Evolutionary conservation across 2,329 filamentous ascomycete species (phyloP).

Genomic region (Pseudopyricularia cyperi): DNA sequence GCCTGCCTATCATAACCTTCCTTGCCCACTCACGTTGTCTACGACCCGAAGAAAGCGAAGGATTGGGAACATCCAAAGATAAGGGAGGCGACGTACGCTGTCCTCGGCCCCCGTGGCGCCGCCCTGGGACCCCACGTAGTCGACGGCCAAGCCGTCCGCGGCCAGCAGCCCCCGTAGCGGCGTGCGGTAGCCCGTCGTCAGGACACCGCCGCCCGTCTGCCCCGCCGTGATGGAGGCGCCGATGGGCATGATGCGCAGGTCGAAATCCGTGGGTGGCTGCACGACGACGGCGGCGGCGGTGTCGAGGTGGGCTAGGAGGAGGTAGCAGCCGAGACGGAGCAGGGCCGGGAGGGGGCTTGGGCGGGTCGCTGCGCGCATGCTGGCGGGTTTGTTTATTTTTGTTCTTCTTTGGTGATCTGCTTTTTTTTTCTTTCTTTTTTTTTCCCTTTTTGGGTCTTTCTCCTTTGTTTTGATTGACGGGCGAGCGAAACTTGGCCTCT

Average conservation of each 20-base stretch:
- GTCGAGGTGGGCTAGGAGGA: too few species aligned
- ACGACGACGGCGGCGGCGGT: neutral
- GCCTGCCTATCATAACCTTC: too few species aligned
- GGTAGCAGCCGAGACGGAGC: neutral
- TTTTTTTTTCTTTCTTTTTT: neutral
- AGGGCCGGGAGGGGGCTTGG: neutral
- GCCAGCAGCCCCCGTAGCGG: conserved; percentile 1
- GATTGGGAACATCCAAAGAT: neutral
- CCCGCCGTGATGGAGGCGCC: conserved; percentile 3
- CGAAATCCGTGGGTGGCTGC: neutral
- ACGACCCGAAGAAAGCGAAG: neutral
- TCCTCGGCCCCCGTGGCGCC: neutral
- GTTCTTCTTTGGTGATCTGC: neutral
- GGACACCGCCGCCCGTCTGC: neutral
- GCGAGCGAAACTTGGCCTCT: too few species aligned
- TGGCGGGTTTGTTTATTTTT: neutral
- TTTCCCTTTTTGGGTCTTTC: neutral
- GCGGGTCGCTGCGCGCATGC: neutral
- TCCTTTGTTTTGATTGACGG: neutral
- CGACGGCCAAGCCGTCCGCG: neutral
- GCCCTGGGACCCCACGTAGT: neutral
- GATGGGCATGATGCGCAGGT: conserved; percentile 1
- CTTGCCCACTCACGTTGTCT: too few species aligned
- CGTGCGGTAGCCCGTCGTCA: conserved; percentile 2
- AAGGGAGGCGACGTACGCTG: neutral